Evolutionary conservation across 2,329 filamentous ascomycete genomes (phyloP).

Genomic region (Aspergillus quadricinctus): DNA sequence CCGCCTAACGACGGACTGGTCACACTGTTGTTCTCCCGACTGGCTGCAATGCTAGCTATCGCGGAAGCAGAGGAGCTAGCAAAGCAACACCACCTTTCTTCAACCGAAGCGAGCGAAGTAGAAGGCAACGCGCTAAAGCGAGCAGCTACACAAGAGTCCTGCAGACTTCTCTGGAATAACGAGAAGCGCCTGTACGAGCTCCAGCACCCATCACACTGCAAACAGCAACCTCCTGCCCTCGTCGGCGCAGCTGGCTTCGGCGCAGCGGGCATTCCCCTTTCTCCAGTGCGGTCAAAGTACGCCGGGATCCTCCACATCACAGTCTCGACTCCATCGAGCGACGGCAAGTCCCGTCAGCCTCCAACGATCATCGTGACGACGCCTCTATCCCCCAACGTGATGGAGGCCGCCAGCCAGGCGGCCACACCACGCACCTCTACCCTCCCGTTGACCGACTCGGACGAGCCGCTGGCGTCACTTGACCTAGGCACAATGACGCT

Average conservation of each 20-base stretch:
- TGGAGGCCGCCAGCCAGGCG: constrained; percentile 29
- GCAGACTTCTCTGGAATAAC: constrained; percentile 42
- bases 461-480: constrained; percentile 39
- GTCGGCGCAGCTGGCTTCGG: constrained; percentile 33
- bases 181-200: constrained; percentile 41
- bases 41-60: constrained; percentile 47
- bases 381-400: constrained; percentile 32
- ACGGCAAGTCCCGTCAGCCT: constrained; percentile 15
- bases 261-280: constrained; percentile 31
- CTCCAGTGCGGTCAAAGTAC: constrained; percentile 26
- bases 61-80: constrained; percentile 42
- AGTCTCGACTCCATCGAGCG: constrained; percentile 30
- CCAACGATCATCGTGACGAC: constrained; percentile 38
- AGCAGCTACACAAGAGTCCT: constrained; percentile 45
- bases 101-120: constrained; percentile 38
- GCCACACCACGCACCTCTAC: constrained; percentile 36
- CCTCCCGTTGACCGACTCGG: constrained; percentile 35
- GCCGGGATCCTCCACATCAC: constrained; percentile 40
- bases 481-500: constrained; percentile 41
- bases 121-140: constrained; percentile 42
- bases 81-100: constrained; percentile 36
- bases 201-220: constrained; percentile 41
- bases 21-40: constrained; percentile 44
- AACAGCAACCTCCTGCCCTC: constrained; percentile 24
- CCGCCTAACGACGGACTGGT: constrained; percentile 42